Evolutionary conservation across 2,329 filamentous ascomycete species (phyloP), one percentile per base, ranked within the genome.

Genomic region (Ramichloridium luteum): DNA sequence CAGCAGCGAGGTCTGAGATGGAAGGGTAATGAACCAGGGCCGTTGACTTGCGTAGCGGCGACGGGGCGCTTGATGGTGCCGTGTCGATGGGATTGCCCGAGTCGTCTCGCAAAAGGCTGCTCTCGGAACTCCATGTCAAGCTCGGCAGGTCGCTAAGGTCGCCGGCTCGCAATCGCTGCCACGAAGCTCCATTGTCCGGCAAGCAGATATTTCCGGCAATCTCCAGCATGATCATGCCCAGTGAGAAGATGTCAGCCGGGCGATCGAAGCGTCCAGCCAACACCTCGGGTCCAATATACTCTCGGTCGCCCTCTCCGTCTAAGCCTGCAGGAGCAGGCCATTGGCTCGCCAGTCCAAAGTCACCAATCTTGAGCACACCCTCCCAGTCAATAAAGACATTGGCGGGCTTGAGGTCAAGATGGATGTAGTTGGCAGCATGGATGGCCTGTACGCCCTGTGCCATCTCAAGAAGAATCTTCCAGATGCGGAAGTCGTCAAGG

Each of bases 401-500:
- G 23, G 82, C 82, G 3, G 82, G 82, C 60, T 92, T 92, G 43
- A 92, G 60, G 49, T 92, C 82, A 25, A 90, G 68, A 45, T 92
- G 82, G 47, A 88, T 80, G 49, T 86, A 92, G 4, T 82, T 82
- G 34, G 77, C 77, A 45, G 86, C 74, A 51, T 98, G 90, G 30
- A 98, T 90, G 40, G 88, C 80, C 56, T 84, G 79, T 40, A 98
- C 58, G 22, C 90, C 90, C 81, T 93, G 41, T 10, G 34, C 32
- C 37, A 93, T 60, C 56, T 98, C 90, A 25, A 93, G 71, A 47
- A 96, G 64, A 36, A 96, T 88, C 63, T 98, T 98, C 84, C 90
- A 98, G 56, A 96, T 94, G 39, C 90, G 74, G 60, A 98, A 98
- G 55, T 96, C 90, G 57, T 98, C 90, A 43, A 98, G 62, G 46